Conservation (phyloP, 768 basidiomycete genomes). For the Chlorophyllum brunneum region DNA sequence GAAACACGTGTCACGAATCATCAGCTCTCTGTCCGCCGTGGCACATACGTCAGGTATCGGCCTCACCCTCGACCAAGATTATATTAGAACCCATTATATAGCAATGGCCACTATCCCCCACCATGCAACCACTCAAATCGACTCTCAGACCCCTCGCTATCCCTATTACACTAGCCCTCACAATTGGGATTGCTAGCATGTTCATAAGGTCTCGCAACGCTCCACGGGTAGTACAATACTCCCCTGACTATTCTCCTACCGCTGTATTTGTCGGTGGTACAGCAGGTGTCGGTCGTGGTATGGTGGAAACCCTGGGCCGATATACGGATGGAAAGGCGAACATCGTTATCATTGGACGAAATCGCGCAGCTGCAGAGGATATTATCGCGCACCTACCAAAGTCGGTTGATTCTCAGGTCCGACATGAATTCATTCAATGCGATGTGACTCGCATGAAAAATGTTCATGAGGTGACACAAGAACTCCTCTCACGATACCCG, state of each 20-base stretch:
- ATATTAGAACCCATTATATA: neutral
- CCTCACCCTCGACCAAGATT: neutral
- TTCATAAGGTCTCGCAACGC: neutral
- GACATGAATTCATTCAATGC: slow-evolving; percentile 42
- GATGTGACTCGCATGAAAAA: slow-evolving; percentile 44
- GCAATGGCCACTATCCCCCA: neutral
- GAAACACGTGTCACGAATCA: too few species aligned
- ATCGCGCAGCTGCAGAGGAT: slow-evolving; percentile 39
- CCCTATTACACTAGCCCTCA: neutral
- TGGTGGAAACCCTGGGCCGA: slow-evolving; percentile 38
- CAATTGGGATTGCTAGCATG: too few species aligned
- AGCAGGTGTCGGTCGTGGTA: slow-evolving; percentile 40
- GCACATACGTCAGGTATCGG: neutral
- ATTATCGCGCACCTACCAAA: slow-evolving; percentile 37
- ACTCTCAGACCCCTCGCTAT: neutral
- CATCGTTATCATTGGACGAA: slow-evolving; percentile 48
- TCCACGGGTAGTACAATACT: slow-evolving; percentile 1
- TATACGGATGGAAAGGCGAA: slow-evolving; percentile 41
- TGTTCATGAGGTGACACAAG: slow-evolving; percentile 27
- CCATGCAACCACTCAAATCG: neutral
- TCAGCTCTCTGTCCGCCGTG: too few species aligned
- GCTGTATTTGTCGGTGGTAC: slow-evolving; percentile 38
- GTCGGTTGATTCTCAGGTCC: slow-evolving; percentile 13
- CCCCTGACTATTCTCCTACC: slow-evolving; percentile 20
- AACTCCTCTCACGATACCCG: slow-evolving; percentile 29